Evolutionary conservation across 1,284 basidiomycete genomes (phyloP).

Genomic region (Fomitopsis pinicola): DNA sequence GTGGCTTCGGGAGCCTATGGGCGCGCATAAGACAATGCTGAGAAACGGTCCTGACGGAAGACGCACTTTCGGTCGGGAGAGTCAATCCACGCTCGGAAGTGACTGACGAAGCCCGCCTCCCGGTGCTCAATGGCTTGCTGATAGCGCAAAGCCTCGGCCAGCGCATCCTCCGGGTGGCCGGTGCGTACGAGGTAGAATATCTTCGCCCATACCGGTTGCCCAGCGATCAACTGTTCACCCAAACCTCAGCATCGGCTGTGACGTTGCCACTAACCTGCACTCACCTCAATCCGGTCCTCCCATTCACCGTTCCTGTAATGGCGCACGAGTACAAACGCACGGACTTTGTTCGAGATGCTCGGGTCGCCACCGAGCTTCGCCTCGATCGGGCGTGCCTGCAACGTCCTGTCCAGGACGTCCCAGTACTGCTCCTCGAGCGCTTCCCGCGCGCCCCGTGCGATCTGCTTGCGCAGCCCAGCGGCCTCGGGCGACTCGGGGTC

Average conservation of each 20-base stretch:
- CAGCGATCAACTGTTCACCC: slow-evolving; percentile 62
- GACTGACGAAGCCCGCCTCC: slow-evolving; percentile 82
- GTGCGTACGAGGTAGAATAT: slow-evolving; percentile 89
- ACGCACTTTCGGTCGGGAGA: slow-evolving; percentile 72
- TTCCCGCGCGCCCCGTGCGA: slow-evolving; percentile 68
- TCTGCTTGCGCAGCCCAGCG: slow-evolving; percentile 56
- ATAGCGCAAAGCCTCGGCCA: slow-evolving; percentile 71
- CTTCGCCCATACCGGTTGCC: slow-evolving; percentile 90
- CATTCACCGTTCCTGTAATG: slow-evolving; percentile 83
- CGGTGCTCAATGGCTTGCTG: slow-evolving; percentile 76
- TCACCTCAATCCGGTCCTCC: slow-evolving; percentile 81
- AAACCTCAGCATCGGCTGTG: neutral
- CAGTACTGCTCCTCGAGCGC: slow-evolving; percentile 86
- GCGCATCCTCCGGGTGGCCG: slow-evolving; percentile 79
- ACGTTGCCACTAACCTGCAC: slow-evolving; percentile 12
- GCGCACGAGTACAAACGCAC: slow-evolving; percentile 79
- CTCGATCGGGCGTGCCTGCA: slow-evolving; percentile 82
- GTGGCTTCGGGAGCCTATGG: slow-evolving; percentile 66
- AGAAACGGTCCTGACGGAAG: neutral
- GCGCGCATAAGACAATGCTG: neutral
- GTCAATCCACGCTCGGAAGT: slow-evolving; percentile 86
- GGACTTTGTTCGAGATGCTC: slow-evolving; percentile 83
- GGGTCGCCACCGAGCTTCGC: slow-evolving; percentile 92
- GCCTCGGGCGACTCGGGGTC: slow-evolving; percentile 67
- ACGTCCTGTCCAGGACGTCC: slow-evolving; percentile 79